A percentile compares a stretch with the other conserved stretches of the same genome.
phyloP scores from a whole-genome alignment of 352 stramenopile species.

The Phytopythium mirpurense region DNA sequence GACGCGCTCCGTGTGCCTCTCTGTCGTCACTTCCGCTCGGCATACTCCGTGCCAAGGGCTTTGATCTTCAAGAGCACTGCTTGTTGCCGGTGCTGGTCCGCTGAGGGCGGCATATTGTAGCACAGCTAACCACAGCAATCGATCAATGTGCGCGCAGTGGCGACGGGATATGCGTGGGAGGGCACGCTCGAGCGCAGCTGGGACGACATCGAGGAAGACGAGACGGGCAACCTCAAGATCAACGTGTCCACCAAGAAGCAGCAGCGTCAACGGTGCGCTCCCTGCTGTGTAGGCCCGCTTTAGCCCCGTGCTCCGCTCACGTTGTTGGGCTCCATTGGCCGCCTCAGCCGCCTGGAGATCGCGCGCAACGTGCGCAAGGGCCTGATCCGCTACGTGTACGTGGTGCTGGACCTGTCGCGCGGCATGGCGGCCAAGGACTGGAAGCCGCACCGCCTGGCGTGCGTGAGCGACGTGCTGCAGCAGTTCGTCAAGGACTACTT shows the following conservation, averaged over 20 bases:
- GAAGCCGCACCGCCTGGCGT: slow-evolving; percentile 77
- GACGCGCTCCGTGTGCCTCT: not conserved
- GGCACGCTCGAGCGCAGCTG: slow-evolving; percentile 79
- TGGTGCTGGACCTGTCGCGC: slow-evolving; percentile 83
- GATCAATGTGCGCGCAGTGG: slow-evolving; percentile 1
- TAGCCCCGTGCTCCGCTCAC: too few relatives aligned
- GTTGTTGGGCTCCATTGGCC: not conserved
- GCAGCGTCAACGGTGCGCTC: slow-evolving; percentile 61
- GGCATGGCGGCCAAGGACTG: slow-evolving; percentile 85
- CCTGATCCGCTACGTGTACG: slow-evolving; percentile 82
- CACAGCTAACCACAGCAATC: not conserved
- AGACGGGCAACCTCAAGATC: slow-evolving; percentile 78
- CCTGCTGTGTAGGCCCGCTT: not conserved
- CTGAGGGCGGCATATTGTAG: too few relatives aligned
- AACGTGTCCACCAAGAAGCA: slow-evolving; percentile 51
- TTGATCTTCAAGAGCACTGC: too few relatives aligned
- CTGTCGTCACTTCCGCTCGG: not conserved
- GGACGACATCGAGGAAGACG: slow-evolving; percentile 84
- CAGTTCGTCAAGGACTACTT: slow-evolving; percentile 91
- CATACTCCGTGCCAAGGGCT: too few relatives aligned
- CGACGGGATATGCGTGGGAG: slow-evolving; percentile 79
- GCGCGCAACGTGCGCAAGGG: slow-evolving; percentile 83
- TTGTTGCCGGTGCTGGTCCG: too few relatives aligned
- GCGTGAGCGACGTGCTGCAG: slow-evolving; percentile 62
- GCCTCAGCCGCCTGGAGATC: slow-evolving; percentile 59